phyloP scores from a whole-genome alignment of 2,329 filamentous ascomycete species.

The Tothia fuscella region DNA sequence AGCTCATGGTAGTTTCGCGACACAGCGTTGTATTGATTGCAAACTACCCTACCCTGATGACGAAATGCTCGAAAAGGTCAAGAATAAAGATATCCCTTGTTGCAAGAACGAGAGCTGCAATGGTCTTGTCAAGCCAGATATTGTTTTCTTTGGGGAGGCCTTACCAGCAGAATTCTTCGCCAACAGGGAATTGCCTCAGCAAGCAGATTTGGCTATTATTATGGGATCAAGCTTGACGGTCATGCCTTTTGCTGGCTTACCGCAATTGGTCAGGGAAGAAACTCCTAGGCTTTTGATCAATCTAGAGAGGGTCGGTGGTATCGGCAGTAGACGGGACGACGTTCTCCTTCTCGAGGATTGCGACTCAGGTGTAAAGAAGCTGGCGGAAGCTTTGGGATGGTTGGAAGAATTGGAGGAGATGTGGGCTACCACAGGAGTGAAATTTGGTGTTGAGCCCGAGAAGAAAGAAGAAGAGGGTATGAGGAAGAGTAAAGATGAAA shows the following conservation, averaged over 20 bases:
- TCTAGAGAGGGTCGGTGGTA: conserved; percentile 63
- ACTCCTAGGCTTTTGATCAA: conserved; percentile 80
- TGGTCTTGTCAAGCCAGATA: conserved; percentile 83
- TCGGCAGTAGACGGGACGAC: conserved; percentile 72
- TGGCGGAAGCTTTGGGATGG: conserved; percentile 79
- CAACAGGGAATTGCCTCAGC: conserved; percentile 41
- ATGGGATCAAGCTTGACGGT: conserved; percentile 83
- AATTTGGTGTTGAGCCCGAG: conserved; percentile 41
- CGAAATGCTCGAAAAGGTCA: conserved; percentile 59
- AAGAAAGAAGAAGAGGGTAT: conserved; percentile 20
- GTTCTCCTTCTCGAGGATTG: conserved; percentile 74
- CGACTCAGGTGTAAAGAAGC: conserved; percentile 64
- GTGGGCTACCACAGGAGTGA: conserved; percentile 57
- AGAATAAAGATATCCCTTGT: conserved; percentile 54
- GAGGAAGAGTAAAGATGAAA: conserved; percentile 41
- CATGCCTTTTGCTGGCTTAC: conserved; percentile 78
- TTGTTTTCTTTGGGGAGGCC: conserved; percentile 83
- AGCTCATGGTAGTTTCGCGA: conserved; percentile 90
- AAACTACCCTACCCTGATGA: conserved; percentile 57
- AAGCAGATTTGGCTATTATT: conserved; percentile 68
- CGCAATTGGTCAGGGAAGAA: conserved; percentile 46
- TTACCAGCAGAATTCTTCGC: conserved; percentile 55
- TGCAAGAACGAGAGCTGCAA: conserved; percentile 53
- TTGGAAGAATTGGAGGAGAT: conserved; percentile 63
- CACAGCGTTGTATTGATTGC: conserved; percentile 86